Base-by-base conservation (phyloP, 1,284 basidiomycete species). In the Ganoderma resinaceum region DNA sequence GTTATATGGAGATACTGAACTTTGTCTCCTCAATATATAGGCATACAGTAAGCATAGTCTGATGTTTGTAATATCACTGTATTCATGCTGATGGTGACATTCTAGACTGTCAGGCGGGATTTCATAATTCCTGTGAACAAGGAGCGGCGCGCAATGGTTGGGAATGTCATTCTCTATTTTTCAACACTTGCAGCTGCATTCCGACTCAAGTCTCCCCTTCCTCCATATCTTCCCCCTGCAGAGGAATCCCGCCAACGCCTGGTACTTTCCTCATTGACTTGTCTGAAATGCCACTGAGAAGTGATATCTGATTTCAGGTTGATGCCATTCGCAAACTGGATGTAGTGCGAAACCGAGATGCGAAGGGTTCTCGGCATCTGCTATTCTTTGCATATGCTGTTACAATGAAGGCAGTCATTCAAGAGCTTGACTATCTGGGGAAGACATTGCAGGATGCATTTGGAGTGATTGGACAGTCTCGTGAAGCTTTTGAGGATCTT, bases 371-470 rank as follows among this genome's bases (percentile, higher is more conserved):
- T 7, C 86, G 92, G 43, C 95, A 97, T 75, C 83, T 99, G 8
- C 84, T 99, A 26, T 98, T 95, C 82, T 97, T 98, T 76, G 95
- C 95, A 0, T 98, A 98, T 76, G 95, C 95, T 0, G 83, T 97
- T 64, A 94, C 94, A 65, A 97, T 98, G 95, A 89, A 92, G 78
- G 95, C 95, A 9, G 93, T 98, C 38, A 96, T 95, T 23, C 86
- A 89, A 67, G 95, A 97, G 76, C 85, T 98, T 23, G 94, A 97
- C 61, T 86, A 83, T 63, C 82, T 97, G 2, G 96, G 96, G 0
- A 80, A 79, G 40, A 91, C 89, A 23, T 82, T 96, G 66, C 96
- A 98, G 77, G 89, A 91, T 63, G 91, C 94, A 12, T 97, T 97
- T 80, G 96, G 96, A 16, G 94, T 96, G 5, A 94, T 95, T 76